phyloP scores from a whole-genome alignment of 1,139 yeast genomes.

The Candida freyschussii region DNA sequence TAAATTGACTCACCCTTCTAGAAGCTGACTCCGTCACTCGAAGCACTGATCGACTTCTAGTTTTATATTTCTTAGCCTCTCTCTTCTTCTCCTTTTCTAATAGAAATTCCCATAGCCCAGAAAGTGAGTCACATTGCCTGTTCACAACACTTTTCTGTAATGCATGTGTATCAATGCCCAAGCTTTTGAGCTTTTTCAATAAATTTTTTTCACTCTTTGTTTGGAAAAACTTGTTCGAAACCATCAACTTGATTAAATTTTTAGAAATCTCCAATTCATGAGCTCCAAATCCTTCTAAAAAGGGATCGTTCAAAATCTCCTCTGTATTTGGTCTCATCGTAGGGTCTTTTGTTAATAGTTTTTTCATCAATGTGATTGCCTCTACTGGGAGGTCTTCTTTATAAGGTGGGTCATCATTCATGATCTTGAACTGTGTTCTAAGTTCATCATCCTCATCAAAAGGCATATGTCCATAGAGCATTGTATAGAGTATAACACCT shows the following conservation, averaged over 20 bases:
- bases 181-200: conserved; percentile 56
- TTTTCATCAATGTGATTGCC: conserved; percentile 45
- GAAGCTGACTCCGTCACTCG: conserved; percentile 25
- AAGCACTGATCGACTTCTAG: conserved; percentile 49
- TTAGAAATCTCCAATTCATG: conserved; percentile 37
- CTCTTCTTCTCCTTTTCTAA: conserved; percentile 57
- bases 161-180: conserved; percentile 63
- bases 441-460: conserved; percentile 68
- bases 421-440: conserved; percentile 55
- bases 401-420: conserved; percentile 61
- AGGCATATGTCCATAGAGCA: conserved; percentile 86
- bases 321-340: conserved; percentile 53
- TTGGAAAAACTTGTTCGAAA: conserved; percentile 43
- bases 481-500: conserved; percentile 88
- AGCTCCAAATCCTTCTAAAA: conserved; percentile 48
- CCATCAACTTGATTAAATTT: conserved; percentile 39
- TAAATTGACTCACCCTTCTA: conserved; percentile 25
- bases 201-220: conserved; percentile 62
- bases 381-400: conserved; percentile 42
- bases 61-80: conserved; percentile 38
- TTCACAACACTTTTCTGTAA: conserved; percentile 57
- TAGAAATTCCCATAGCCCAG: conserved; percentile 80
- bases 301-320: conserved; percentile 59
- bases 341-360: conserved; percentile 65
- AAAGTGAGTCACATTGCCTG: conserved; percentile 67